Conservation (phyloP, 768 basidiomycete genomes). For the Phaffia tasmanica region DNA sequence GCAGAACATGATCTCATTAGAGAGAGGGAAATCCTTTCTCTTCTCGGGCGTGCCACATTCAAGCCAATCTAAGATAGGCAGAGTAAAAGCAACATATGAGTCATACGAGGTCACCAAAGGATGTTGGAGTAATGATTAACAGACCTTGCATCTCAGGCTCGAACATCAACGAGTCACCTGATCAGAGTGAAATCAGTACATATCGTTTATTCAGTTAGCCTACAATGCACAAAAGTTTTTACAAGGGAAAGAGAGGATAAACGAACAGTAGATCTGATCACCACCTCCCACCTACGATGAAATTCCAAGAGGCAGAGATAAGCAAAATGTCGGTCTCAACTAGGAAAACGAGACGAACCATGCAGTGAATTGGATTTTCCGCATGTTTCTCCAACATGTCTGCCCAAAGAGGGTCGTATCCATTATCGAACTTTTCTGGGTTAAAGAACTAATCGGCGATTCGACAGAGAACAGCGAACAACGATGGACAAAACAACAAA, state of each 20-base stretch:
- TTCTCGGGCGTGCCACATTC: constrained; percentile 44
- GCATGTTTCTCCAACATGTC: constrained; percentile 78
- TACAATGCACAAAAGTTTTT: not conserved
- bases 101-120: not conserved
- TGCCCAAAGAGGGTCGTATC: constrained; percentile 53
- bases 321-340: not conserved
- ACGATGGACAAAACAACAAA: not conserved
- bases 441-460: not conserved
- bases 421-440: not conserved
- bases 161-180: constrained; percentile 46
- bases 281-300: constrained; percentile 54
- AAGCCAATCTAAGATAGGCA: constrained; percentile 52
- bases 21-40: constrained; percentile 53
- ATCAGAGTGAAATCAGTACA: not conserved
- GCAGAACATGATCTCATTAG: constrained; percentile 58
- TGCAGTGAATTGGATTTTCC: constrained; percentile 69
- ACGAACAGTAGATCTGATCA: constrained; percentile 47
- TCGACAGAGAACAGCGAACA: not conserved
- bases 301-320: not conserved
- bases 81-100: too few species aligned
- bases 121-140: not conserved
- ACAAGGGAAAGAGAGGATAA: not conserved
- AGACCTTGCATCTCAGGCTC: constrained; percentile 44
- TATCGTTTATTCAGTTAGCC: too few species aligned
- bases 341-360: constrained; percentile 43